Evolutionary conservation across 805 yeast genomes (phyloP).

Genomic region (Yarrowia deformans): DNA sequence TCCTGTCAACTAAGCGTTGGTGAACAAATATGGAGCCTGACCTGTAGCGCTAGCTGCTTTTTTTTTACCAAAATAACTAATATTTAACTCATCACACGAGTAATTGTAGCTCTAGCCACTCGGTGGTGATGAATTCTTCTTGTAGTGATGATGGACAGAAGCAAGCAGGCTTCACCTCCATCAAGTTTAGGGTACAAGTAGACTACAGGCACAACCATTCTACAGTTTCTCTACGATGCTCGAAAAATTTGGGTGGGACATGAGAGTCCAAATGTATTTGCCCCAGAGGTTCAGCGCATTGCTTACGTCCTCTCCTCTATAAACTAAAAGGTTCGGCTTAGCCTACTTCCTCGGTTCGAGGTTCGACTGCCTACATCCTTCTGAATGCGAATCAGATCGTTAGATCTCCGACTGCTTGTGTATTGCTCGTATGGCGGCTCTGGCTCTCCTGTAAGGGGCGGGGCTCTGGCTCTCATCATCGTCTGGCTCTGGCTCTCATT

Average conservation of each 20-base stretch:
- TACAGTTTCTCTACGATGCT: too few species aligned
- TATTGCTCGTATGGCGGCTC: not conserved
- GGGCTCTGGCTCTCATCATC: not conserved
- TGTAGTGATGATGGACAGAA: too few species aligned
- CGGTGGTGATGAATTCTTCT: too few species aligned
- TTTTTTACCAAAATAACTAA: not conserved
- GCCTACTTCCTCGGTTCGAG: not conserved
- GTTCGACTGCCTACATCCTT: not conserved
- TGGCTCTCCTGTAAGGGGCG: not conserved
- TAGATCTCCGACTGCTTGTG: not conserved
- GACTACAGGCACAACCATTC: too few species aligned
- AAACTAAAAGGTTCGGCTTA: not conserved
- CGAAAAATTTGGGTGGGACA: not conserved
- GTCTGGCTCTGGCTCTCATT: not conserved
- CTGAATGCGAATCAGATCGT: conserved; percentile 2
- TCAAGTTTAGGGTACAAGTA: too few species aligned
- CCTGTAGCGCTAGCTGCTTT: conserved; percentile 17
- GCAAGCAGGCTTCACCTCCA: too few species aligned
- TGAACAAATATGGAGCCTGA: not conserved
- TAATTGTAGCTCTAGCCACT: too few species aligned
- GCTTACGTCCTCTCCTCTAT: not conserved
- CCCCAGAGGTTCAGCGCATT: not conserved
- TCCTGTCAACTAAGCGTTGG: not conserved
- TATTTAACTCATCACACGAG: too few species aligned
- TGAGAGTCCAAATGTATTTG: not conserved